phyloP scores from a whole-genome alignment of 345 rosid species.

The Geranium rotundifolium region DNA sequence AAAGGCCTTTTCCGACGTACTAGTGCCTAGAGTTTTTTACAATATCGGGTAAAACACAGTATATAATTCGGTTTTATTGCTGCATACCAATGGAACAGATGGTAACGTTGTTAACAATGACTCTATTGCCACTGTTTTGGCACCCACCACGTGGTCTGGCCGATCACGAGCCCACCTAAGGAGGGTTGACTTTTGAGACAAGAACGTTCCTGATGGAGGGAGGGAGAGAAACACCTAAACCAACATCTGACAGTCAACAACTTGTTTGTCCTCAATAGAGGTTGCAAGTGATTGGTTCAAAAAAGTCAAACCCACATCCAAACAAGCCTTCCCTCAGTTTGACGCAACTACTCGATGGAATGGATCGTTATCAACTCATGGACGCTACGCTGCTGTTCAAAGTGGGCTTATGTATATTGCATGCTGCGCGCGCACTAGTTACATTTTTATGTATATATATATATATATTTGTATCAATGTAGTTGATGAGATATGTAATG shows the following conservation, averaged over 20 bases:
- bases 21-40: no score
- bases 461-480: neutral
- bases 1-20: no score
- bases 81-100: no score
- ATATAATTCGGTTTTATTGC: no score
- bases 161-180: conserved; percentile 22
- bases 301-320: conserved; percentile 62
- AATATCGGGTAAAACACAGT: no score
- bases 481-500: neutral
- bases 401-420: neutral
- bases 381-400: neutral
- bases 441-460: neutral
- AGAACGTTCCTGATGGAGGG: conserved; percentile 1
- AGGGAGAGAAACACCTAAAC: conserved; percentile 32
- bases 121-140: no score
- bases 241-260: conserved; percentile 55
- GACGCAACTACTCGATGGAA: conserved; percentile 31
- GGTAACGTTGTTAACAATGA: no score
- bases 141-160: no score
- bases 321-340: conserved; percentile 41
- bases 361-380: neutral
- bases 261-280: conserved; percentile 13
- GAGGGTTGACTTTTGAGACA: conserved; percentile 41
- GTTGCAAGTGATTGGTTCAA: no score
- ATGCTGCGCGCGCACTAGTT: no score